A percentile compares a stretch with the other conserved stretches of the same genome.
Conservation (phyloP, 129 eudicot species). For the Saposhnikovia divaricata region DNA sequence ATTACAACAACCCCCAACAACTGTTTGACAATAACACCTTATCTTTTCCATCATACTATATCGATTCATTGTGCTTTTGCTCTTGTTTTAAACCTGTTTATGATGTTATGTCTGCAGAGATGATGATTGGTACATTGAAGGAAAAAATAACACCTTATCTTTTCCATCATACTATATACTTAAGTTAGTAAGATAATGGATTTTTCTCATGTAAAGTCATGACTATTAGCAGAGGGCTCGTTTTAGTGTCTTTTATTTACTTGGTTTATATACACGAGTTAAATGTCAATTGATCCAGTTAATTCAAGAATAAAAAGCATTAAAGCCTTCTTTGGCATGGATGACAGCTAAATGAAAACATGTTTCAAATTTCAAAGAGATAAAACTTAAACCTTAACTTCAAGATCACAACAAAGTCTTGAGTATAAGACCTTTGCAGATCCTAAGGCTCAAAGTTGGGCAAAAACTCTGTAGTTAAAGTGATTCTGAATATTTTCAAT, state of each 20-base stretch:
- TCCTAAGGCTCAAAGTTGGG: not conserved
- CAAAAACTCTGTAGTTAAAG: not conserved
- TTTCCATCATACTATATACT: slow-evolving; percentile 84
- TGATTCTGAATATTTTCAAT: too few relatives aligned
- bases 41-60: too few relatives aligned
- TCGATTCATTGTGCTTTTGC: too few relatives aligned
- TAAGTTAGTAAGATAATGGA: not conserved
- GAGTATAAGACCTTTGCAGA: not conserved
- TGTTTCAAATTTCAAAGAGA: not conserved
- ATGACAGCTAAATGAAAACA: not conserved
- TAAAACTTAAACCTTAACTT: not conserved
- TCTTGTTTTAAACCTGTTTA: slow-evolving; percentile 11
- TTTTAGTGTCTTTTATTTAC: not conserved
- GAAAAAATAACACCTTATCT: slow-evolving; percentile 62
- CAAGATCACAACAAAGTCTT: not conserved
- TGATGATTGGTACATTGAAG: slow-evolving; percentile 86
- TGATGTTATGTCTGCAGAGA: slow-evolving; percentile 55
- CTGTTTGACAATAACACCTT: too few relatives aligned
- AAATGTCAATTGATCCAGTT: not conserved
- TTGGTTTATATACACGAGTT: not conserved
- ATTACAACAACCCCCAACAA: too few relatives aligned
- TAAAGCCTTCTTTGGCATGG: not conserved
- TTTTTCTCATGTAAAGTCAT: not conserved
- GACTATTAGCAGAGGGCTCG: not conserved
- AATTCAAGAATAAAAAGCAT: not conserved